Evolutionary conservation across 2,329 filamentous ascomycete genomes (phyloP).

Genomic region (Pseudocercospora fijiensis): DNA sequence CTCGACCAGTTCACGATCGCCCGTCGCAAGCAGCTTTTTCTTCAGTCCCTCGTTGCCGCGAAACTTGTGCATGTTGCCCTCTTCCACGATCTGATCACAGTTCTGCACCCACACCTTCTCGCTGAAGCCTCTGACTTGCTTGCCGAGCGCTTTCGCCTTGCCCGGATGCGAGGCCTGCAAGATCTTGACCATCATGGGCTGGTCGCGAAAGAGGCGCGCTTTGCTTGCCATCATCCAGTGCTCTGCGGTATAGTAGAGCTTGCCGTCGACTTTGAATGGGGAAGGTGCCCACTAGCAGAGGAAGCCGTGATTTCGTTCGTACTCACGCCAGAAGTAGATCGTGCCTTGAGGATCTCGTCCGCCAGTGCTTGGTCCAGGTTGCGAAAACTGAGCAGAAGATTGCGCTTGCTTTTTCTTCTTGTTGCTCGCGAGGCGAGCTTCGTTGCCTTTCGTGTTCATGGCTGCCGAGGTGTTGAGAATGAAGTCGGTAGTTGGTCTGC

Average conservation of each 20-base stretch:
- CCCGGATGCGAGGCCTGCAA: constrained; percentile 50
- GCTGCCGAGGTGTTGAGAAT: neutral
- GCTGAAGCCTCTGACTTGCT: constrained; percentile 55
- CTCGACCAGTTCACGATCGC: constrained; percentile 59
- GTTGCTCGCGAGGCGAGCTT: neutral
- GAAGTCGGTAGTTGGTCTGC: neutral
- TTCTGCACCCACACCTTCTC: constrained; percentile 48
- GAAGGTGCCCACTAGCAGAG: constrained; percentile 62
- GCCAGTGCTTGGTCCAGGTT: neutral
- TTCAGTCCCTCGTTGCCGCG: constrained; percentile 46
- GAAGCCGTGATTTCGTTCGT: constrained; percentile 52
- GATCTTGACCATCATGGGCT: constrained; percentile 50
- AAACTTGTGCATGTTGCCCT: constrained; percentile 62
- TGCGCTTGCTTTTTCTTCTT: neutral
- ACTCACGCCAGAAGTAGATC: constrained; percentile 42
- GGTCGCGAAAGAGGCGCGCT: constrained; percentile 43
- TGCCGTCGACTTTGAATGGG: constrained; percentile 46
- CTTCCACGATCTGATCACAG: constrained; percentile 51
- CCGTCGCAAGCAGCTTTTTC: constrained; percentile 41
- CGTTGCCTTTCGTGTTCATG: neutral
- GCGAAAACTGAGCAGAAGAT: neutral
- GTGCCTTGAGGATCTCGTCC: neutral
- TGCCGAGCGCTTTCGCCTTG: constrained; percentile 55
- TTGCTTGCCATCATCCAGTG: constrained; percentile 53
- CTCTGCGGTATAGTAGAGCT: constrained; percentile 43